These are phyloP conservation scores for Pleoardoris graminearum DNA, from an alignment of 2,329 filamentous ascomycete genomes.

Conservation along the genomic window DNA sequence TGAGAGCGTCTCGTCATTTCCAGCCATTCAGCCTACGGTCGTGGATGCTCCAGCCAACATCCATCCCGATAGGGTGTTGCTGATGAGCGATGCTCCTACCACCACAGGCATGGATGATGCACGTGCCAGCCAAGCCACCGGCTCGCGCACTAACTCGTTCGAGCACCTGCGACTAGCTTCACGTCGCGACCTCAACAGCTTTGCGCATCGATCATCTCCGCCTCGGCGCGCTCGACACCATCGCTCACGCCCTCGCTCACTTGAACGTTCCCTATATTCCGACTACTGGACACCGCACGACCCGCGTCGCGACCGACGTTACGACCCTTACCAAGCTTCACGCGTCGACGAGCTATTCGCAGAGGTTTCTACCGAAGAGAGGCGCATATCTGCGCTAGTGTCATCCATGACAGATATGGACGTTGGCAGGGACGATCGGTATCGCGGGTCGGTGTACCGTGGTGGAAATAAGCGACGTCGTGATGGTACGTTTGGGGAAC, in stretches of 20 bases:
- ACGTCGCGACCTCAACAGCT: slow-evolving; percentile 21
- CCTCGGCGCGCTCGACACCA: not conserved
- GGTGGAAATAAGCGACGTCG: slow-evolving; percentile 37
- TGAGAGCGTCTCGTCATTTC: not conserved
- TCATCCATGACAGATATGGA: slow-evolving; percentile 36
- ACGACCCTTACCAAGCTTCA: not conserved
- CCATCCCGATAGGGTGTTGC: not conserved
- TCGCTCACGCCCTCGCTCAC: slow-evolving; percentile 2
- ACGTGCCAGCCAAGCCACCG: slow-evolving; percentile 17
- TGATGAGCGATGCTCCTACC: not conserved
- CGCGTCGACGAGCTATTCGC: slow-evolving; percentile 10
- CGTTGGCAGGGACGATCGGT: slow-evolving; percentile 30
- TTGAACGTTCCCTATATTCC: slow-evolving; percentile 3
- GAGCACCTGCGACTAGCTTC: slow-evolving; percentile 14
- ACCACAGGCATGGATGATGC: not conserved
- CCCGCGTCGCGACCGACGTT: not conserved
- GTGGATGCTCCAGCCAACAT: not conserved
- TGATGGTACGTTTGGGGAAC: slow-evolving; percentile 27
- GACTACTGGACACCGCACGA: slow-evolving; percentile 4
- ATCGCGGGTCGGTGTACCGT: slow-evolving; percentile 21
- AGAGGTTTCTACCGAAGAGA: slow-evolving; percentile 14
- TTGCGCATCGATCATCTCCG: slow-evolving; percentile 16
- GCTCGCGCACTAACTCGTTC: slow-evolving; percentile 18
- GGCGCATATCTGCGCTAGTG: slow-evolving; percentile 15
- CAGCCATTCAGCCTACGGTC: not conserved